Conservation (phyloP, 345 rosid species). For the Eucalyptus marginata region DNA sequence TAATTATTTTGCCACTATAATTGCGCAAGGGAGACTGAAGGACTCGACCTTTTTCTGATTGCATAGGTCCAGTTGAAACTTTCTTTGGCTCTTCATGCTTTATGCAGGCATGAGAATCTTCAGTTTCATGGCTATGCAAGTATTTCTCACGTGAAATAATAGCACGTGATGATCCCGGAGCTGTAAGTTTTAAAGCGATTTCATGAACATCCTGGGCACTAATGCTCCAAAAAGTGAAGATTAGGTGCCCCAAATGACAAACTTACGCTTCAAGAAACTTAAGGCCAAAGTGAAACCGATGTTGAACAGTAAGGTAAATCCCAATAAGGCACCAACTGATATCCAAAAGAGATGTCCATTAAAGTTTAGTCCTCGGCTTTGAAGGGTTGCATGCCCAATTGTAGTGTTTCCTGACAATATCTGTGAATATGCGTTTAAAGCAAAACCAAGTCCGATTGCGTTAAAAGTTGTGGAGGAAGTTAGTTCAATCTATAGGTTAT, state of each 20-base stretch:
- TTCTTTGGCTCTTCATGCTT: not conserved
- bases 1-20: not conserved
- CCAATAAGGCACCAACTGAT: slow-evolving; percentile 46
- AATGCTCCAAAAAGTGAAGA: not conserved
- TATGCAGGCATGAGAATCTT: slow-evolving; percentile 3
- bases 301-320: slow-evolving; percentile 48
- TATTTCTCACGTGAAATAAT: slow-evolving; percentile 56
- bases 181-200: slow-evolving; percentile 13
- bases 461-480: not conserved
- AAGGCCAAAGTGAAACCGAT: slow-evolving; percentile 49
- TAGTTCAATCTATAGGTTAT: not conserved
- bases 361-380: slow-evolving; percentile 58
- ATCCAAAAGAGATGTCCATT: slow-evolving; percentile 47
- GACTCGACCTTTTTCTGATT: slow-evolving; percentile 9
- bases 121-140: slow-evolving; percentile 25
- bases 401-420: slow-evolving; percentile 25
- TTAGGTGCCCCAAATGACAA: not conserved
- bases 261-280: slow-evolving; percentile 57
- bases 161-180: slow-evolving; percentile 57
- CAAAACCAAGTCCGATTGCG: not conserved
- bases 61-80: not conserved
- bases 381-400: slow-evolving; percentile 36
- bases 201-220: not conserved
- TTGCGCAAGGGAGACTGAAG: no score
- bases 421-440: slow-evolving; percentile 6